phyloP scores from a whole-genome alignment of 2,329 filamentous ascomycete species.

The Claviceps sorghi region DNA sequence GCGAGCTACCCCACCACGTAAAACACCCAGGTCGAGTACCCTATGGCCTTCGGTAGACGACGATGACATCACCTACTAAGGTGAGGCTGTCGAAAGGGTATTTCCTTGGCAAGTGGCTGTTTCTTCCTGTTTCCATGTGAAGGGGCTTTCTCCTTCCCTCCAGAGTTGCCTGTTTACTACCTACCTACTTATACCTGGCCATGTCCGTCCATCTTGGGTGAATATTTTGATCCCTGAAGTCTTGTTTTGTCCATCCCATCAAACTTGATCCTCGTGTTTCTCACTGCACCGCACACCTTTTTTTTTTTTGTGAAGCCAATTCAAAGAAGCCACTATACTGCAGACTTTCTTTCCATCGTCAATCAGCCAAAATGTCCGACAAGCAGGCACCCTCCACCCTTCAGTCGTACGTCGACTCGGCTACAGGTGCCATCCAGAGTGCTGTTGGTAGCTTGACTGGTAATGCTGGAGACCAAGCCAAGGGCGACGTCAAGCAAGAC shows the following conservation, averaged over 20 bases:
- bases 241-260: neutral
- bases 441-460: slow-evolving; percentile 60
- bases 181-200: slow-evolving; percentile 1
- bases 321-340: neutral
- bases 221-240: neutral
- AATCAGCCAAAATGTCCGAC: slow-evolving; percentile 14
- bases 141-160: neutral
- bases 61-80: slow-evolving; percentile 4
- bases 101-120: slow-evolving; percentile 1
- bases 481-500: slow-evolving; percentile 50
- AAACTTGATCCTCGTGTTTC: neutral
- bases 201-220: neutral
- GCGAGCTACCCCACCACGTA: neutral
- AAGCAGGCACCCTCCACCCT: slow-evolving; percentile 49
- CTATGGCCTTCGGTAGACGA: neutral
- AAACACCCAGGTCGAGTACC: neutral
- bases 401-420: slow-evolving; percentile 62
- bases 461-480: slow-evolving; percentile 48
- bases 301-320: neutral
- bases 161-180: neutral
- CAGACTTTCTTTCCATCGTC: neutral
- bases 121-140: neutral
- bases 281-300: neutral
- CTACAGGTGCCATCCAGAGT: slow-evolving; percentile 57
- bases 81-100: neutral